A percentile compares a stretch with the other conserved stretches of the same genome.
Conservation (phyloP, 768 basidiomycete genomes). For the Pleurotus giganteus region DNA sequence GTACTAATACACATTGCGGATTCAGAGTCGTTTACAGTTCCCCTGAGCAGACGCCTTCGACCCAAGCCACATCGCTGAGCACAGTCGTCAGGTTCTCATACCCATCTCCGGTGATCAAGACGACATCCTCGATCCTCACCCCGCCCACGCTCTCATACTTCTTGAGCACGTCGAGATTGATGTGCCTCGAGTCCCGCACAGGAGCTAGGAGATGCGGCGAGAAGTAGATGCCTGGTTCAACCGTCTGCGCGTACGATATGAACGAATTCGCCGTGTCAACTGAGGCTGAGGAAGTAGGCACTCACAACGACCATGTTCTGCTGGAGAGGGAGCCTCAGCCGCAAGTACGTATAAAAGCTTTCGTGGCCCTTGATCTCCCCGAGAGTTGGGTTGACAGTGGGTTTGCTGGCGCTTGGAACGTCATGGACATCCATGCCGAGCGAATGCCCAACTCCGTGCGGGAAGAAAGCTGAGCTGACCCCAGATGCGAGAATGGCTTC, state of each 20-base stretch:
- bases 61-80: conserved; percentile 75
- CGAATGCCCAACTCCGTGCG: conserved; percentile 90
- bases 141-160: conserved; percentile 84
- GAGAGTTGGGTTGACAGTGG: conserved; percentile 53
- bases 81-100: conserved; percentile 87
- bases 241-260: conserved; percentile 51
- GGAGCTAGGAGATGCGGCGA: conserved; percentile 72
- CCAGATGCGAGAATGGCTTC: conserved; percentile 76
- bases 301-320: conserved; percentile 84
- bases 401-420: conserved; percentile 79
- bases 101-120: conserved; percentile 72
- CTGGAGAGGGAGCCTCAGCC: conserved; percentile 72
- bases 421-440: conserved; percentile 96
- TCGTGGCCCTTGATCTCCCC: conserved; percentile 42
- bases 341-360: conserved; percentile 76
- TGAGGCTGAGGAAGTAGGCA: conserved; percentile 17
- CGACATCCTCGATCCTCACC: conserved; percentile 91
- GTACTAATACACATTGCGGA: too few species aligned
- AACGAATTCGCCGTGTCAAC: not conserved
- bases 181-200: conserved; percentile 57
- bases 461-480: conserved; percentile 85
- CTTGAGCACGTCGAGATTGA: conserved; percentile 68
- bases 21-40: conserved; percentile 27
- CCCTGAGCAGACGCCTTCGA: conserved; percentile 83
- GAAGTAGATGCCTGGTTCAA: conserved; percentile 91